These are phyloP conservation scores for Talaromyces marneffei DNA, from an alignment of 2,329 filamentous ascomycete species.

Conservation along the genomic window DNA sequence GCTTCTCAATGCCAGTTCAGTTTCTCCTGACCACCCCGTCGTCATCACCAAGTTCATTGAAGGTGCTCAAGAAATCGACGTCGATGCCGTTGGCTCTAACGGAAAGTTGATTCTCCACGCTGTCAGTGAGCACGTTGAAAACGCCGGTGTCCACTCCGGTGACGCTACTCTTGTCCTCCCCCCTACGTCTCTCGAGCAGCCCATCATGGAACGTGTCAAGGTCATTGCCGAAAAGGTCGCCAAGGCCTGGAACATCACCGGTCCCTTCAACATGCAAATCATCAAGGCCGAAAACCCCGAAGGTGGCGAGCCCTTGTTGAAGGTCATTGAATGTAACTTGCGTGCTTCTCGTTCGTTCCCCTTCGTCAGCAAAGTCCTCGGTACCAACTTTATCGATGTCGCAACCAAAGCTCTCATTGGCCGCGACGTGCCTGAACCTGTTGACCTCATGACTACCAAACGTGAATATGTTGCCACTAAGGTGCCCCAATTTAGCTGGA, in stretches of 20 bases:
- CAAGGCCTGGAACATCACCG: slow-evolving; percentile 93
- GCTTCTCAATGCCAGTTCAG: slow-evolving; percentile 79
- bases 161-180: slow-evolving; percentile 93
- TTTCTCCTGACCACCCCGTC: slow-evolving; percentile 94
- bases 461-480: slow-evolving; percentile 94
- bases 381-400: slow-evolving; percentile 92
- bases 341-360: slow-evolving; percentile 97
- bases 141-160: slow-evolving; percentile 95
- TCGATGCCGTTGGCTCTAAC: slow-evolving; percentile 82
- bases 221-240: slow-evolving; percentile 94
- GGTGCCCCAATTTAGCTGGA: slow-evolving; percentile 99
- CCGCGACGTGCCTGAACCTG: slow-evolving; percentile 74
- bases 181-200: slow-evolving; percentile 69
- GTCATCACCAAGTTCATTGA: slow-evolving; percentile 99
- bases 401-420: slow-evolving; percentile 88
- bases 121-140: slow-evolving; percentile 91
- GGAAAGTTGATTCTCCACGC: slow-evolving; percentile 87
- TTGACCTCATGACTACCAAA: slow-evolving; percentile 82
- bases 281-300: slow-evolving; percentile 82
- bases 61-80: slow-evolving; percentile 91
- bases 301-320: slow-evolving; percentile 69
- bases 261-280: slow-evolving; percentile 99
- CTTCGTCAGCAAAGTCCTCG: slow-evolving; percentile 95
- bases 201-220: slow-evolving; percentile 80
- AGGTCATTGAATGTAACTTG: slow-evolving; percentile 98